Evolutionary conservation across 1,284 basidiomycete genomes (phyloP), one percentile per base, ranked within the genome.

Genomic region (Cutaneotrichosporon spelunceum): DNA sequence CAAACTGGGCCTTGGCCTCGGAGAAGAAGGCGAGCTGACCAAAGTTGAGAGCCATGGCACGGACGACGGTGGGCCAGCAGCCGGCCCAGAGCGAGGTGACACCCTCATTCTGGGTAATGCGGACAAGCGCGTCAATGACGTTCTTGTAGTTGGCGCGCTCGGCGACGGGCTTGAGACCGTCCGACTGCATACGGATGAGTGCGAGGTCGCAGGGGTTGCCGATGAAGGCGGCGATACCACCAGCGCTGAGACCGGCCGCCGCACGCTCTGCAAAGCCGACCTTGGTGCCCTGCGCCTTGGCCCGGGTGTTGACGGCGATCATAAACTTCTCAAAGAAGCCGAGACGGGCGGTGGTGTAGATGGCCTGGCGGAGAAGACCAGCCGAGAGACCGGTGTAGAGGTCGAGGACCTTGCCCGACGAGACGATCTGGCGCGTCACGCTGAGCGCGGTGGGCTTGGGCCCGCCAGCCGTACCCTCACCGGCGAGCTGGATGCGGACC

Each of bases 31-130:
- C 23, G 42, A 55, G 53, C 53, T 55, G 53, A 26, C 53, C 53
- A 45, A 55, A 55, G 53, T 55, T 55, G 53, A 55, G 53, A 24
- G 53, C 53, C 53, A 55, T 55, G 53, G 53, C 53, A n/a, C 53
- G 53, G 36, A 55, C 27, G 39, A 55, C 53, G 53, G 53, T 55
- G 24, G 53, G 53, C 39, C 7, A 24, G 24, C 34, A 36, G 39
- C 53, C 53, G 39, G 23, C n/a, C 53, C 53, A 55, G 53, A 55
- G 53, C 19, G 53, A 36, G 19, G 34, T 23, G 26, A 55, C 13
- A 11, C 53, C 53, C 53, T 55, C 53, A 19, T 23, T 16, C 13
- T n/a, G 19, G 53, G 39, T n/a, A 39, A 55, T 55, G 39, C 53
- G 53, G 4, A 5, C 27, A 16, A 55, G 53, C 8, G 53, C 53